These are phyloP conservation scores for Trichosporon sp. DNA, from an alignment of 1,284 basidiomycete genomes.

Conservation along the genomic window DNA sequence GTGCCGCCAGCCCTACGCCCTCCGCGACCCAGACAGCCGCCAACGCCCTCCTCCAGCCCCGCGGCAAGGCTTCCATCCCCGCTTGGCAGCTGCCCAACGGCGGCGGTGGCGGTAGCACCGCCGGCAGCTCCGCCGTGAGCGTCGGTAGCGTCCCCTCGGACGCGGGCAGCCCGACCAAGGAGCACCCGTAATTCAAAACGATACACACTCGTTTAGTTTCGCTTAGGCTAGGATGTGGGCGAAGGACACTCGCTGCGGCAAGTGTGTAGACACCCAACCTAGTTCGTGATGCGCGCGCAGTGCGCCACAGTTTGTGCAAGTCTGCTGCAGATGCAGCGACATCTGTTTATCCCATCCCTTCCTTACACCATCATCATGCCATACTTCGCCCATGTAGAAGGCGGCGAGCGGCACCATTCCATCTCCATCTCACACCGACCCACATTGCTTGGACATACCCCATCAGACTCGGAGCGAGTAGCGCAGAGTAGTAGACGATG, in stretches of 20 bases:
- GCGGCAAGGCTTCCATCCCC: conserved; percentile 64
- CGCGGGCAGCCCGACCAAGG: conserved; percentile 17
- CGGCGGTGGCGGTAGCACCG: conserved; percentile 10
- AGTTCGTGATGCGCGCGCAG: no score
- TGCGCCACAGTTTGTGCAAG: no score
- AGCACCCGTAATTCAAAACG: neutral
- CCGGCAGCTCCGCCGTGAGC: neutral
- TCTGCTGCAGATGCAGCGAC: no score
- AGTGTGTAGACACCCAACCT: no score
- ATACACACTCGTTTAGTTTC: no score
- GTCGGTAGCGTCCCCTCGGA: conserved; percentile 10
- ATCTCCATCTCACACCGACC: neutral
- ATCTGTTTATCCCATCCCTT: no score
- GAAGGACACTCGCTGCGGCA: no score
- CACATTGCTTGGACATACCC: neutral
- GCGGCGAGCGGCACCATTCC: no score
- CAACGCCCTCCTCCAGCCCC: conserved; percentile 38
- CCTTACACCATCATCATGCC: no score
- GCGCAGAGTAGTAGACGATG: neutral
- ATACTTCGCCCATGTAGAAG: no score
- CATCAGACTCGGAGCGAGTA: neutral
- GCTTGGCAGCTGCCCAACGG: conserved; percentile 69
- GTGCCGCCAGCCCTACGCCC: conserved; percentile 7
- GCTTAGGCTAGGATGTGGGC: no score
- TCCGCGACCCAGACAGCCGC: conserved; percentile 33